Evolutionary conservation across 169 alveolate genomes (phyloP), one percentile per base, ranked within the genome.

Genomic region (Eimeria falciformis): DNA sequence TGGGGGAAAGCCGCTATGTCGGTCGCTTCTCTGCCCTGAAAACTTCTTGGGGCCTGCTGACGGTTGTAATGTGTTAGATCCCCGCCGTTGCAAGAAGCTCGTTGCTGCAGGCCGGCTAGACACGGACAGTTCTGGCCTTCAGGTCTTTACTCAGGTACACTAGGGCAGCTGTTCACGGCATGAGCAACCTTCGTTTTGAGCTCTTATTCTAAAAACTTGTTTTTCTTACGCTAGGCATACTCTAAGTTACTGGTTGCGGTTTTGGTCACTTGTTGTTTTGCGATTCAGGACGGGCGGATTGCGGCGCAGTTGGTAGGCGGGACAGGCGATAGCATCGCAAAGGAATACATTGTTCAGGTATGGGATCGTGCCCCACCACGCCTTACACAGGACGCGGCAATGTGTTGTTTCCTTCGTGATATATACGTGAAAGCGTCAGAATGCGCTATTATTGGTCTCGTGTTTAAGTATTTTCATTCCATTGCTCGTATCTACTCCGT

Each of bases 91-190:
- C 91, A 58, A 43, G 37, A 85, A 85, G 23, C 50, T 85, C 56
- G 83, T 33, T 45, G 43, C 27, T 12, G 71, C 85, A 4, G 92
- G 84, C 18, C 3, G 81, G 2, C 92, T 85, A 37, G 92, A 85
- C 53, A 53, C 40, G 40, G 85, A 66, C 71, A 66, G 83, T 75
- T 40, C 85, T 3, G 92, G 92, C 29, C 37, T 85, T 37, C 7
- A 23, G 21, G 92, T 85, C 62, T 68, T 85, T 33, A 66, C 92
- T 17, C 91, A 83, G 68, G 91, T 83, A 33, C 11, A 71, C 40
- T 9, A 5, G 18, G 40, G 62, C 65, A 65, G 11, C n/a, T 65
- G 23, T 65, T 14, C n/a, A n/a, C n/a, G n/a, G n/a, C n/a, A n/a
- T n/a, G n/a, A n/a, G n/a, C n/a, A n/a, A n/a, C n/a, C n/a, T n/a